Percentiles rank a stretch among this genome's conserved stretches.
These are phyloP conservation scores for Lachnellula subtilissima DNA, from an alignment of 2,329 filamentous ascomycete species.

Conservation along the genomic window DNA sequence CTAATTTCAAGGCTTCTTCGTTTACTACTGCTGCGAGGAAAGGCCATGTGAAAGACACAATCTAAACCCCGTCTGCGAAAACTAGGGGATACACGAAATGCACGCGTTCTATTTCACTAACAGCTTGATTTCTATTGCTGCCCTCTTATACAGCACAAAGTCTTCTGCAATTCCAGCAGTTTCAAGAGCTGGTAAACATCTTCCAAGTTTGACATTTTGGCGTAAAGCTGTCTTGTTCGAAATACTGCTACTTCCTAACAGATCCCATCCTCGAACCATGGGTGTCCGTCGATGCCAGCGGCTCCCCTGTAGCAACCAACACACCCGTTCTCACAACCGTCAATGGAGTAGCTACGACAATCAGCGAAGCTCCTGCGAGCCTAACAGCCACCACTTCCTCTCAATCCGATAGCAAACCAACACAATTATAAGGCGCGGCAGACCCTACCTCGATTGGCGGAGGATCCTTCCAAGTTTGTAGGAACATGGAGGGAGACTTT, in stretches of 20 bases:
- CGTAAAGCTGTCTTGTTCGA: no score
- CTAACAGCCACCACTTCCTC: conserved; percentile 20
- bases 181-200: conserved; percentile 1
- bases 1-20: no score
- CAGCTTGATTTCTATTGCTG: conserved; percentile 7
- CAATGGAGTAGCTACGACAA: conserved; percentile 21
- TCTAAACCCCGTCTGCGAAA: no score
- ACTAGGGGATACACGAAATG: not conserved
- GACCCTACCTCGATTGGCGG: conserved; percentile 18
- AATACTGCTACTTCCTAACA: not conserved
- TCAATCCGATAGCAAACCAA: conserved; percentile 9
- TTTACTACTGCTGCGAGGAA: no score
- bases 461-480: conserved; percentile 27
- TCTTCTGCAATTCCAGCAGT: not conserved
- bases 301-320: conserved; percentile 21
- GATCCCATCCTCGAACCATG: conserved; percentile 20
- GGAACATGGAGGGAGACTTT: conserved; percentile 24
- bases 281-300: conserved; percentile 26
- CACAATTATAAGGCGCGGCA: conserved; percentile 7
- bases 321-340: conserved; percentile 24
- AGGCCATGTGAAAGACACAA: no score
- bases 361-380: conserved; percentile 17
- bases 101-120: not conserved
- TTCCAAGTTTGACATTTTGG: not conserved
- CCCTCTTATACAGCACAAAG: not conserved